Evolutionary conservation across 2,329 filamentous ascomycete species (phyloP).

Genomic region (Fusarium liriodendri): DNA sequence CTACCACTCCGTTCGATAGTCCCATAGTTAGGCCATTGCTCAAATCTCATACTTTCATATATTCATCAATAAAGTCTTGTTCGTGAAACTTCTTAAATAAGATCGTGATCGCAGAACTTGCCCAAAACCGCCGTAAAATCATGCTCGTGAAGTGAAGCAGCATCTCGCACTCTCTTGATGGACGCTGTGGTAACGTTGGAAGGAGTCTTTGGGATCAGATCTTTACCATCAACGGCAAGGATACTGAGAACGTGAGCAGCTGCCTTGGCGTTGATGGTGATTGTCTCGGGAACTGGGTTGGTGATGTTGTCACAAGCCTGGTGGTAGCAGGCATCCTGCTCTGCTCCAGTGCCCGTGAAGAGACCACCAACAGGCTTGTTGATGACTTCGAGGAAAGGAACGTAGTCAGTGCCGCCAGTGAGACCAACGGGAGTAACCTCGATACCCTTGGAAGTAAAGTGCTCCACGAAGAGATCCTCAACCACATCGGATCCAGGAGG

Average conservation of each 20-base stretch:
- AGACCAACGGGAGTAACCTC: constrained; percentile 42
- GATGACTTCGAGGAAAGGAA: constrained; percentile 66
- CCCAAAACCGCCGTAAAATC: constrained; percentile 16
- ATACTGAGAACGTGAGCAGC: constrained; percentile 60
- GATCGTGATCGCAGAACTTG: constrained; percentile 42
- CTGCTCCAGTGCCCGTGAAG: constrained; percentile 61
- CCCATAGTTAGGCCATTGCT: background rate
- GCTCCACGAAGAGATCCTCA: constrained; percentile 49
- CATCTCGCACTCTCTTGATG: constrained; percentile 32
- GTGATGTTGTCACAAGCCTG: constrained; percentile 53
- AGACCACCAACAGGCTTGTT: constrained; percentile 65
- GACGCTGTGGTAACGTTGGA: constrained; percentile 28
- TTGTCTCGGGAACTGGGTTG: constrained; percentile 51
- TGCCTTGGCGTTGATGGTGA: constrained; percentile 46
- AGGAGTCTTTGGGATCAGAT: constrained; percentile 39
- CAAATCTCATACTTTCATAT: background rate
- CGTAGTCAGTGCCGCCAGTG: constrained; percentile 69
- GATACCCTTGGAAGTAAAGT: constrained; percentile 48
- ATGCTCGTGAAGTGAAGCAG: constrained; percentile 33
- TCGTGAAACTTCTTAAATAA: constrained; percentile 21
- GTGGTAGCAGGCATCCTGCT: constrained; percentile 46
- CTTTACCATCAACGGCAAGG: constrained; percentile 35
- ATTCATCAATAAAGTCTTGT: background rate
- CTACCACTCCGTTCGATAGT: background rate
- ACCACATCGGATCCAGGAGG: constrained; percentile 48